Evolutionary conservation across 495 filamentous ascomycete genomes (phyloP).

Genomic region (Penicillium tannophilum): DNA sequence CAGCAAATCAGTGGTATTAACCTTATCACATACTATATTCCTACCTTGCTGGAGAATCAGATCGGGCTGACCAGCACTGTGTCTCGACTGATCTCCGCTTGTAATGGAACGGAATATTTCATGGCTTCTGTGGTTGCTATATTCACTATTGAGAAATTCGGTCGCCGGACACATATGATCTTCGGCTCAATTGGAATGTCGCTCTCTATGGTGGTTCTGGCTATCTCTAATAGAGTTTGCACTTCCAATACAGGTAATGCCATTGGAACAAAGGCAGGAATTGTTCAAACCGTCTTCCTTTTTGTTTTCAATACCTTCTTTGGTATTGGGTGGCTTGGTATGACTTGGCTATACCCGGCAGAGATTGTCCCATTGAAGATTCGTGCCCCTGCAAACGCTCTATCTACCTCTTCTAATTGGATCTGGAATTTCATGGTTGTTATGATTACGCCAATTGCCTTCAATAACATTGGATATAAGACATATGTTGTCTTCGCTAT

Average conservation of each 20-base stretch:
- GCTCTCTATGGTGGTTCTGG: slow-evolving; percentile 63
- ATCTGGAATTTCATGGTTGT: slow-evolving; percentile 60
- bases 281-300: slow-evolving; percentile 44
- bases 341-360: slow-evolving; percentile 70
- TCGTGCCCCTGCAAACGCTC: slow-evolving; percentile 27
- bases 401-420: slow-evolving; percentile 60
- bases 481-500: slow-evolving; percentile 73
- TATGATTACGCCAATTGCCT: slow-evolving; percentile 66
- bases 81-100: slow-evolving; percentile 43
- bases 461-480: slow-evolving; percentile 61
- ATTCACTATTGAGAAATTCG: slow-evolving; percentile 63
- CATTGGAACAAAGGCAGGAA: slow-evolving; percentile 35
- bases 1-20: slow-evolving; percentile 70
- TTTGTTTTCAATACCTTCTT: slow-evolving; percentile 75
- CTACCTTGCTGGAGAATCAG: slow-evolving; percentile 40
- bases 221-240: slow-evolving; percentile 39
- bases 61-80: too few species aligned
- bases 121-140: slow-evolving; percentile 67
- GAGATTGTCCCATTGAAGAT: slow-evolving; percentile 54
- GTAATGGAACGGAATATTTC: slow-evolving; percentile 69
- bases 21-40: slow-evolving; percentile 63
- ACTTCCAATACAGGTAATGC: slow-evolving; percentile 23
- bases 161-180: slow-evolving; percentile 67
- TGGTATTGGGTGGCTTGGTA: slow-evolving; percentile 69
- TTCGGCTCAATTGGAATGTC: slow-evolving; percentile 65